Base-by-base conservation (phyloP, 352 stramenopile genomes). In the Globisporangium iwayamae region DNA sequence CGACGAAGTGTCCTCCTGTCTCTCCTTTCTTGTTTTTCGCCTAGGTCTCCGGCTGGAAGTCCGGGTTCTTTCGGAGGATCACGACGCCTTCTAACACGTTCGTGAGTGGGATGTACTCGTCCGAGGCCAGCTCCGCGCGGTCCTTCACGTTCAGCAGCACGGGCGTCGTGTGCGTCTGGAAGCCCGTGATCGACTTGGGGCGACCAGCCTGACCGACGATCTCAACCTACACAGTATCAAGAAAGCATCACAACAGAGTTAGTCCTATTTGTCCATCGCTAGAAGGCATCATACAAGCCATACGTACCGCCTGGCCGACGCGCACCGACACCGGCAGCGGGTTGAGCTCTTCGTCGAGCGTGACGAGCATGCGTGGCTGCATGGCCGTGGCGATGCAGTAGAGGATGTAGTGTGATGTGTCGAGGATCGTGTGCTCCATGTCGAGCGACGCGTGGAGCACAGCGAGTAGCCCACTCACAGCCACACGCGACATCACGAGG, bases 181-280 rank as follows among this genome's bases (percentile, higher is more conserved):
- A 99, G 58, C 98, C 98, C 56, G 98, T 99, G 66, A 99, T 99
- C 53, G 96, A 98, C 84, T 99, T 99, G 14, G 97, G 97, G 39
- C 97, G 96, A 74, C 98, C 98, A 9, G 98, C 97, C 84, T 99
- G 97, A 7, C 97, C 98, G 39, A 99, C 98, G 57, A 98, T 99
- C 69, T 99, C 98, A 43, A 99, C 84, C 87, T 57, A 39, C 30
- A 16, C 48, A 28, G 70, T 13, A 28, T 9, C 30, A 20, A 62
- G 22, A 65, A 9, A 39, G 32, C 30, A 28, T 34, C 56, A 36
- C n/a, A 30, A 46, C 14, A 45, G 18, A 22, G 8, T 56, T 11
- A 25, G 18, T 28, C 51, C n/a, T 22, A 7, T 7, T 43, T 43
- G 8, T 22, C 13, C 6, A 18, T 32, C 7, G 22, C 22, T 9